These are phyloP conservation scores for Primulina eburnea DNA, from an alignment of 257 asterid species.

Conservation along the genomic window DNA sequence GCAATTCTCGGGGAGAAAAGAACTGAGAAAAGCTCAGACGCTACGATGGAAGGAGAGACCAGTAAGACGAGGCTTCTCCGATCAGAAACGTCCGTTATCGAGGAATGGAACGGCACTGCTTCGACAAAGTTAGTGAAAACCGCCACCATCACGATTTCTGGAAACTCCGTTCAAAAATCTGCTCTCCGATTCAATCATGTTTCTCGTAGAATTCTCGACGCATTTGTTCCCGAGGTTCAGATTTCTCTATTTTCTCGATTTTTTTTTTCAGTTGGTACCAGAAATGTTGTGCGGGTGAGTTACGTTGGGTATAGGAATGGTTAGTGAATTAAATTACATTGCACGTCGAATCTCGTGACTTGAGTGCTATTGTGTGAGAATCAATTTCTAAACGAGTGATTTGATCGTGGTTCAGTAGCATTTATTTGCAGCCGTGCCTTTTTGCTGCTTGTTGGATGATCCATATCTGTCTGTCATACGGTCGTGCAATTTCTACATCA, in stretches of 20 bases:
- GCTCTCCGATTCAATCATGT: slow-evolving; percentile 61
- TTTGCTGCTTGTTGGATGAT: slow-evolving; percentile 6
- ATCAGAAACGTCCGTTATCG: slow-evolving; percentile 47
- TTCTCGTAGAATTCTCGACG: slow-evolving; percentile 72
- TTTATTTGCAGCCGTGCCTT: not conserved
- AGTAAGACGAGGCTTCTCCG: slow-evolving; percentile 24
- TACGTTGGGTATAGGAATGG: too few relatives aligned
- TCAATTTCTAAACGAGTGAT: not conserved
- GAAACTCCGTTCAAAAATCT: slow-evolving; percentile 46
- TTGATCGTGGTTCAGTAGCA: slow-evolving; percentile 6
- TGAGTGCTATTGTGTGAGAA: slow-evolving; percentile 1
- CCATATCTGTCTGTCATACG: too few relatives aligned
- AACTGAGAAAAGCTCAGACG: slow-evolving; percentile 11
- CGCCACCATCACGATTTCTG: slow-evolving; percentile 57
- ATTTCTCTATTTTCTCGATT: not conserved
- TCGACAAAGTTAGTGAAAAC: slow-evolving; percentile 70
- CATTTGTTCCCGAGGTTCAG: slow-evolving; percentile 89
- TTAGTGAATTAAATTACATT: not conserved
- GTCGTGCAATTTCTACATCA: too few relatives aligned
- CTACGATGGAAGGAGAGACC: slow-evolving; percentile 29
- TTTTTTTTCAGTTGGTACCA: not conserved
- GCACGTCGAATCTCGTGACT: not conserved
- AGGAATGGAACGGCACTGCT: slow-evolving; percentile 95
- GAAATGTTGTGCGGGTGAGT: not conserved
- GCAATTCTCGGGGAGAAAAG: too few relatives aligned